Conservation (phyloP, 2,329 filamentous ascomycete genomes). For the Alternaria metachromatica region DNA sequence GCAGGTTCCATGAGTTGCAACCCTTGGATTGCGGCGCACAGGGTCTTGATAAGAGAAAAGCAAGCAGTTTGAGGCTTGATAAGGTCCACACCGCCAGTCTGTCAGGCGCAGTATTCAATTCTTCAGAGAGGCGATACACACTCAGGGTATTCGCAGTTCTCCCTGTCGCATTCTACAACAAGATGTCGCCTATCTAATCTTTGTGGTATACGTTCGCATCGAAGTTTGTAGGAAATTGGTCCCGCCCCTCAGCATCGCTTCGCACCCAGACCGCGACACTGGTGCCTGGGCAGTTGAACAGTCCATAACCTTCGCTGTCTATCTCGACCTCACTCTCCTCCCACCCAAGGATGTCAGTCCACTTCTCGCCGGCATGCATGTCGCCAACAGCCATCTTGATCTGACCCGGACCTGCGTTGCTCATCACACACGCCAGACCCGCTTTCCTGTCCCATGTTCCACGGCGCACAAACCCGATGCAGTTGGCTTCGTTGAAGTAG, state of each 20-base stretch:
- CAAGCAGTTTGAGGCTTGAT: background rate
- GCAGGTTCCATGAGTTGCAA: slow-evolving; percentile 13
- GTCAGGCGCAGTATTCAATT: background rate
- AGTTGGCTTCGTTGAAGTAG: slow-evolving; percentile 67
- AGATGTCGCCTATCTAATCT: slow-evolving; percentile 8
- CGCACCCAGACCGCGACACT: slow-evolving; percentile 70
- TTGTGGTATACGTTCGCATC: slow-evolving; percentile 46
- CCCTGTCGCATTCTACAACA: background rate
- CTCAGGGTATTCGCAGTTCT: background rate
- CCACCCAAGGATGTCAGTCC: slow-evolving; percentile 68
- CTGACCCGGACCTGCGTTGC: slow-evolving; percentile 47
- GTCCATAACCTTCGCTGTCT: slow-evolving; percentile 64
- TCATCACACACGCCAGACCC: slow-evolving; percentile 60
- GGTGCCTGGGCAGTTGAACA: slow-evolving; percentile 57
- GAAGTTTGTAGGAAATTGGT: slow-evolving; percentile 44
- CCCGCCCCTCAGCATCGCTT: slow-evolving; percentile 57
- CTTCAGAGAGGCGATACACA: background rate
- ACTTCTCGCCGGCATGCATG: slow-evolving; percentile 64
- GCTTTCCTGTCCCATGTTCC: slow-evolving; percentile 61
- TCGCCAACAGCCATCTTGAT: slow-evolving; percentile 70
- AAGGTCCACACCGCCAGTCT: background rate
- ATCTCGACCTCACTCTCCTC: slow-evolving; percentile 63
- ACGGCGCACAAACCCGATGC: slow-evolving; percentile 66
- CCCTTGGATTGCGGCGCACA: background rate
- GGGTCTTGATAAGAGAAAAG: slow-evolving; percentile 2